Evolutionary conservation across 73 alveolate species (phyloP), one percentile per base, ranked within the genome.

Genomic region (Paramecium octaurelia): DNA sequence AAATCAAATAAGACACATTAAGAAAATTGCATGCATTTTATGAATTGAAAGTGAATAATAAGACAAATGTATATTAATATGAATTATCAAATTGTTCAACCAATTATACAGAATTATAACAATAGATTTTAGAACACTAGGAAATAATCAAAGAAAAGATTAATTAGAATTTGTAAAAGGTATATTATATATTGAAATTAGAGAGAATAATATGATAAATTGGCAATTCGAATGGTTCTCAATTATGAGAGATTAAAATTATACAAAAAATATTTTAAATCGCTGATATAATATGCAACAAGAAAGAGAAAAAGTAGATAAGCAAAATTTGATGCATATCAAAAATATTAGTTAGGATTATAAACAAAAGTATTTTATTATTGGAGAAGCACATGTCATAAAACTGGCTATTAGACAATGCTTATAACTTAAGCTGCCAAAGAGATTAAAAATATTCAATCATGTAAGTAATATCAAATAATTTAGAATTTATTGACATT

Each of bases 341-440:
- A 35, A 35, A 38, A 38, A 38, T 75, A 75, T 34, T 35, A 75
- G 14, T 38, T 29, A 42, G 60, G 60, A 20, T 38, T 75, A 23
- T 75, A 75, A 38, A 75, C 35, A 3, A 75, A 75, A 42, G 88
- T 75, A 29, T 75, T 75, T 42, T 75, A 38, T 36, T 42, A 35
- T 38, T 75, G 88, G 88, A 29, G 88, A 75, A 75, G 88, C n/a
- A 35, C 60, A 10, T 38, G 88, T 42, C 88, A 75, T 34, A 35
- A 38, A 75, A 35, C 88, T 38, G 88, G 88, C 10, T 75, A 75
- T 42, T 75, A 75, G 5, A 75, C 38, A 4, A 38, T 75, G 60
- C 59, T 75, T 12, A 38, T 75, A 0, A 75, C 6, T 38, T 38
- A 75, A n/a, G 68, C 88, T n/a, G 38, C 58, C 14, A 75, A 75